These are phyloP conservation scores for Fusarium sulawesiense DNA, from an alignment of 2,329 filamentous ascomycete species.

Conservation along the genomic window DNA sequence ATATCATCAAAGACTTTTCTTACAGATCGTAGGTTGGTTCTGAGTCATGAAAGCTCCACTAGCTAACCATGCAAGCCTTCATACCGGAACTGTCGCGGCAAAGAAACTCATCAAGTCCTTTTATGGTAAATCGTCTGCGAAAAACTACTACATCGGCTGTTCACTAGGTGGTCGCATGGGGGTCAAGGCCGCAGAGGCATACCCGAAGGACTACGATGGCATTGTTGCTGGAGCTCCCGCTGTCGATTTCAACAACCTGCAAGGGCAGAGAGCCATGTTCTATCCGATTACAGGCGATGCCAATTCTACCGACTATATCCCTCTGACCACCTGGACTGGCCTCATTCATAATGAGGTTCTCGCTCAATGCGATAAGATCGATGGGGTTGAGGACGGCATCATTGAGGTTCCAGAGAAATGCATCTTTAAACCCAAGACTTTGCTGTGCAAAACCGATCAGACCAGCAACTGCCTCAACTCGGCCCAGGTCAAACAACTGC, in stretches of 20 bases:
- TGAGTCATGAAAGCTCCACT: no score
- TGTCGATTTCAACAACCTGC: constrained; percentile 58
- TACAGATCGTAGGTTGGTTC: constrained; percentile 37
- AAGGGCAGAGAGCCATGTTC: constrained; percentile 25
- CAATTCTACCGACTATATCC: constrained; percentile 5
- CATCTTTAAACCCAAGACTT: constrained; percentile 54
- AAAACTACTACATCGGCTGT: constrained; percentile 68
- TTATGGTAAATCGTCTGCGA: constrained; percentile 55
- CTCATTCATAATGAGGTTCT: constrained; percentile 57
- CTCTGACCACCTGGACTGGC: background rate
- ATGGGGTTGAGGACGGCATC: constrained; percentile 62
- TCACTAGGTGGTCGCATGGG: constrained; percentile 70
- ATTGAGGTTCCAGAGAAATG: constrained; percentile 60
- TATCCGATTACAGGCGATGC: constrained; percentile 15
- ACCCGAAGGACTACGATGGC: constrained; percentile 67
- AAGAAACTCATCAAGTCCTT: constrained; percentile 48
- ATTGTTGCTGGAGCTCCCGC: constrained; percentile 60
- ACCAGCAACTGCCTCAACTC: constrained; percentile 6
- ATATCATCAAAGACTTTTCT: constrained; percentile 53
- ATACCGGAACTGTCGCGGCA: background rate
- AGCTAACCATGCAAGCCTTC: background rate
- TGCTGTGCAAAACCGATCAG: constrained; percentile 49
- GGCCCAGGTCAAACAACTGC: constrained; percentile 1
- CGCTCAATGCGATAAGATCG: constrained; percentile 62
- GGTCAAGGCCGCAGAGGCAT: constrained; percentile 63